These are phyloP conservation scores for Xylaria grammica DNA, from an alignment of 495 filamentous ascomycete species.

Conservation along the genomic window DNA sequence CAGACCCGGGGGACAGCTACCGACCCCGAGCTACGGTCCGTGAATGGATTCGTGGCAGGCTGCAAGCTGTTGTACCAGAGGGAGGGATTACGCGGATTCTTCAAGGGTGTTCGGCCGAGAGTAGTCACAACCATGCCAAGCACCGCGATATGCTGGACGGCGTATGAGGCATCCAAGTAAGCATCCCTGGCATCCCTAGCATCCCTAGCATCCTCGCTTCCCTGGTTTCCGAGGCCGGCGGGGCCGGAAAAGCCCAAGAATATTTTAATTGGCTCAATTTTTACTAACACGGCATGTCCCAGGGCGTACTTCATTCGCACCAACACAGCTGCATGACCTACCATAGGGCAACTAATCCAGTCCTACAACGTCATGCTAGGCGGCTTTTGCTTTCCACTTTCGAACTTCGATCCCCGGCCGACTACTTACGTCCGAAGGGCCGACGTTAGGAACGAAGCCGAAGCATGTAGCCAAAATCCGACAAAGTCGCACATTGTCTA, in stretches of 20 bases:
- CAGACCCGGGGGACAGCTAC: conserved; percentile 86
- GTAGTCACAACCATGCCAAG: conserved; percentile 98
- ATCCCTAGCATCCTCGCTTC: too few relatives aligned
- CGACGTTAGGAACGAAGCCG: not conserved
- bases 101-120: conserved; percentile 87
- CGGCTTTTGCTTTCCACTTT: not conserved
- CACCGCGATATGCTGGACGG: conserved; percentile 97
- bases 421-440: conserved; percentile 12
- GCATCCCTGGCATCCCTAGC: too few relatives aligned
- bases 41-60: conserved; percentile 80
- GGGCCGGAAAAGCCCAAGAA: not conserved
- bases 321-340: conserved; percentile 40
- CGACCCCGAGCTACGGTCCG: conserved; percentile 83
- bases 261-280: conserved; percentile 1
- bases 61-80: conserved; percentile 81
- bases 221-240: not conserved
- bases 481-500: not conserved
- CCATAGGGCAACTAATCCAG: not conserved
- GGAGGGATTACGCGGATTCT: conserved; percentile 86
- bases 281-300: conserved; percentile 26
- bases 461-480: not conserved
- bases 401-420: conserved; percentile 3
- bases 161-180: conserved; percentile 64
- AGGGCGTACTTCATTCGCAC: conserved; percentile 64
- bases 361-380: not conserved